These are phyloP conservation scores for Penicillium soppii DNA, from an alignment of 495 filamentous ascomycete genomes.

Conservation along the genomic window DNA sequence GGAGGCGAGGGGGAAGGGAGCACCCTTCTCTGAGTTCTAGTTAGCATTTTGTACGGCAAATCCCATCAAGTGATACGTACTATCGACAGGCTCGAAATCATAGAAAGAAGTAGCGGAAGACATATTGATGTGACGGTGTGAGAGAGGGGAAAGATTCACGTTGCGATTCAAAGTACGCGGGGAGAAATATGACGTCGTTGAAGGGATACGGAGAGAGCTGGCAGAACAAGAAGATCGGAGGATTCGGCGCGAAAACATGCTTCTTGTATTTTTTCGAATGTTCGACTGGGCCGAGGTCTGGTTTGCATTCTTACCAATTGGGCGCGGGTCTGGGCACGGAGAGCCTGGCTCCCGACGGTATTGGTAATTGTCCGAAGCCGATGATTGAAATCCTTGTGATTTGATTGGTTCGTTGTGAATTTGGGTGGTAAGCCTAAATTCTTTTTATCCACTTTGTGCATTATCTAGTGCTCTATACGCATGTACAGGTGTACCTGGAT, in stretches of 20 bases:
- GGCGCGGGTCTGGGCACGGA: conserved; percentile 3
- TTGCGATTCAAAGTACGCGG: neutral
- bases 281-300: neutral
- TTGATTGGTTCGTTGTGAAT: neutral
- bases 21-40: conserved; percentile 68
- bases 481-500: neutral
- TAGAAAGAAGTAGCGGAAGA: conserved; percentile 85
- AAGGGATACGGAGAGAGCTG: conserved; percentile 2
- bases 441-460: neutral
- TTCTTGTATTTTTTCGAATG: conserved; percentile 1
- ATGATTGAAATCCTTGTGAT: neutral
- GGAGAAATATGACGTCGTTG: conserved; percentile 3
- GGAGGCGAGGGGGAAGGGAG: conserved; percentile 61
- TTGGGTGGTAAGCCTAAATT: neutral
- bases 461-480: neutral
- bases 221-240: neutral
- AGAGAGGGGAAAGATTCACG: neutral
- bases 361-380: conserved; percentile 1
- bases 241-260: neutral
- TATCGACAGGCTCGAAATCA: conserved; percentile 84
- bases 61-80: conserved; percentile 46
- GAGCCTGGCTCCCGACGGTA: neutral
- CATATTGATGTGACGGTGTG: conserved; percentile 55
- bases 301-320: conserved; percentile 6
- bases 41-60: conserved; percentile 4